Evolutionary conservation across 495 filamentous ascomycete genomes (phyloP), one percentile per base, ranked within the genome.

Genomic region (Aspergillus indologenus): DNA sequence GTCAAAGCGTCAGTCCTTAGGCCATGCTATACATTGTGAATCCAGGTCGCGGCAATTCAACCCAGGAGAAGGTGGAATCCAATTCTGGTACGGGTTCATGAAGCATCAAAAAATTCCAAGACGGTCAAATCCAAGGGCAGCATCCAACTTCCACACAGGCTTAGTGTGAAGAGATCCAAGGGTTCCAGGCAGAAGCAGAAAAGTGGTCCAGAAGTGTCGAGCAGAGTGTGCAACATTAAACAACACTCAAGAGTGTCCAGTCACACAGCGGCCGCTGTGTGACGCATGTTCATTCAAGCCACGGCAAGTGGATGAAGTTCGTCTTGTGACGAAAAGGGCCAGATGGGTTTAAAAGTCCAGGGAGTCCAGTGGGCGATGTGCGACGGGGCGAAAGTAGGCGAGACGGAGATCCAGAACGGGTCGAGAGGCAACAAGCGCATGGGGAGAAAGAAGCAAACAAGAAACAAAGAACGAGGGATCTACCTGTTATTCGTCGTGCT

Each of bases 141-240:
- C 40, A 67, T 68, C 66, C 68, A 63, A 66, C 53, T 61, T 56
- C 54, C 52, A 60, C 60, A 61, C 64, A 70, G 71, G 72, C 46
- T n/a, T 72, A 65, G 56, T 63, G 50, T 34, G 46, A 20, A 45
- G 20, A 22, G n/a, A 31, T 58, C 56, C 56, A 19, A 53, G 60
- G 65, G 54, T 40, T 53, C 64, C 59, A 70, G 53, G 52, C 50
- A 56, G 45, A 56, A 61, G 34, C 59, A 49, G 40, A 42, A 34
- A 40, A 68, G 57, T 55, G 14, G 60, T 72, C 67, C 64, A 58
- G 65, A 57, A 21, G 60, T 61, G 54, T 64, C 59, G 65, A 54
- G 51, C 59, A 58, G 64, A 78, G 73, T 68, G 73, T 75, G 72
- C 71, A 72, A 72, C 73, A 77, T 76, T 70, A 79, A 74, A 71